Percentiles rank a stretch among this genome's conserved stretches.
These are phyloP conservation scores for Gossypium rotundifolium DNA, from an alignment of 345 rosid species.

Conservation along the genomic window DNA sequence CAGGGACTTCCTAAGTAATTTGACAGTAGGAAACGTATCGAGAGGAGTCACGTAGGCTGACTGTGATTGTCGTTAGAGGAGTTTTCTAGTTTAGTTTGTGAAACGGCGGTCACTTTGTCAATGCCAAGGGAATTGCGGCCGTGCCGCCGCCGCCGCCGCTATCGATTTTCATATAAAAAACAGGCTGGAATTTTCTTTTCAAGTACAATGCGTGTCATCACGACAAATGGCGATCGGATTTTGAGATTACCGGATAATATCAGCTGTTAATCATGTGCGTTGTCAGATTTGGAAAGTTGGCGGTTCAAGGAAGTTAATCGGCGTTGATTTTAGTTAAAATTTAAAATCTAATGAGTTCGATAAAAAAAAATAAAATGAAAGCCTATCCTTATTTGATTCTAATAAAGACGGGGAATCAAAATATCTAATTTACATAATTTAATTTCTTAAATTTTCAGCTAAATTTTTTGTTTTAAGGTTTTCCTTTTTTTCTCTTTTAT, in stretches of 20 bases:
- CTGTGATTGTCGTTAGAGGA: background rate
- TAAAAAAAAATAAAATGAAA: background rate
- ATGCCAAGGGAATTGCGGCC: background rate
- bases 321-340: background rate
- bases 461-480: background rate
- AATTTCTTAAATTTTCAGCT: background rate
- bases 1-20: too few species aligned
- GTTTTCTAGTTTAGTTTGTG: background rate
- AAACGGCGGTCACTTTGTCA: background rate
- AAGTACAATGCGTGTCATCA: background rate
- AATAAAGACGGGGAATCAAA: background rate
- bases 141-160: background rate
- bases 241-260: background rate
- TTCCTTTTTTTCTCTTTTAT: background rate
- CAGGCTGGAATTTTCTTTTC: background rate
- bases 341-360: background rate
- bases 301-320: background rate
- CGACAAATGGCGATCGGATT: background rate
- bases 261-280: background rate
- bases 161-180: background rate
- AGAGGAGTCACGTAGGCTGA: background rate
- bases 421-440: background rate
- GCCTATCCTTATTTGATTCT: slow-evolving; percentile 1
- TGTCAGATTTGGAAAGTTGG: background rate
- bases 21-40: too few species aligned